These are phyloP conservation scores for Colletotrichum sp. DNA, from an alignment of 2,329 filamentous ascomycete genomes.

Conservation along the genomic window DNA sequence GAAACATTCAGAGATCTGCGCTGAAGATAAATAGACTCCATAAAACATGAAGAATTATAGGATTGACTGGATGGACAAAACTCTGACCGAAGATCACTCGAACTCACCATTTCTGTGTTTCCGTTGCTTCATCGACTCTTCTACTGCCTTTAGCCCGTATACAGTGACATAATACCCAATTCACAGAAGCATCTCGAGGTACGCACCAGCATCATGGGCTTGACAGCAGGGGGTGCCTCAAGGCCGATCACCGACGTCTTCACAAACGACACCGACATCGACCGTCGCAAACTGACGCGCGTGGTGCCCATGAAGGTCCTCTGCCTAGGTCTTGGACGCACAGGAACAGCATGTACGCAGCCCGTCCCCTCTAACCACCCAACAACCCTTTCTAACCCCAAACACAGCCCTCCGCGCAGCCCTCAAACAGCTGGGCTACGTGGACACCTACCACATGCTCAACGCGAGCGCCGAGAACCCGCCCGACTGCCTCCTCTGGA, in stretches of 20 bases:
- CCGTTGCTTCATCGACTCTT: not conserved
- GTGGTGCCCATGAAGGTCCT: slow-evolving; percentile 76
- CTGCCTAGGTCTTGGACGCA: slow-evolving; percentile 71
- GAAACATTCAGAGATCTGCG: not conserved
- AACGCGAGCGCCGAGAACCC: slow-evolving; percentile 10
- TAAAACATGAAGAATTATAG: not conserved
- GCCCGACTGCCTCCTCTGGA: slow-evolving; percentile 65
- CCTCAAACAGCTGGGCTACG: slow-evolving; percentile 13
- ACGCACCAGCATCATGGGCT: not conserved
- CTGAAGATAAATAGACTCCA: not conserved
- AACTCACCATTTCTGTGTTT: not conserved
- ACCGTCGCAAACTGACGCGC: slow-evolving; percentile 68
- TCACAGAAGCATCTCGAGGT: not conserved
- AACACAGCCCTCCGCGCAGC: slow-evolving; percentile 39
- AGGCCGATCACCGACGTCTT: slow-evolving; percentile 64
- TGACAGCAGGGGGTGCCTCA: not conserved
- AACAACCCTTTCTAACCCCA: not conserved
- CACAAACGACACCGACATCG: slow-evolving; percentile 71
- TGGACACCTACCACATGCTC: slow-evolving; percentile 20
- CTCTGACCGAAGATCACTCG: not conserved
- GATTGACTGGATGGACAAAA: not conserved
- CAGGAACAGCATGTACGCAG: slow-evolving; percentile 68
- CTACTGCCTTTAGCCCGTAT: not conserved
- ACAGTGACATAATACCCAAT: not conserved
- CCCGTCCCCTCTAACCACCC: slow-evolving; percentile 27